These are phyloP conservation scores for Aspergillus intermedius DNA, from an alignment of 2,329 filamentous ascomycete species.

Conservation along the genomic window DNA sequence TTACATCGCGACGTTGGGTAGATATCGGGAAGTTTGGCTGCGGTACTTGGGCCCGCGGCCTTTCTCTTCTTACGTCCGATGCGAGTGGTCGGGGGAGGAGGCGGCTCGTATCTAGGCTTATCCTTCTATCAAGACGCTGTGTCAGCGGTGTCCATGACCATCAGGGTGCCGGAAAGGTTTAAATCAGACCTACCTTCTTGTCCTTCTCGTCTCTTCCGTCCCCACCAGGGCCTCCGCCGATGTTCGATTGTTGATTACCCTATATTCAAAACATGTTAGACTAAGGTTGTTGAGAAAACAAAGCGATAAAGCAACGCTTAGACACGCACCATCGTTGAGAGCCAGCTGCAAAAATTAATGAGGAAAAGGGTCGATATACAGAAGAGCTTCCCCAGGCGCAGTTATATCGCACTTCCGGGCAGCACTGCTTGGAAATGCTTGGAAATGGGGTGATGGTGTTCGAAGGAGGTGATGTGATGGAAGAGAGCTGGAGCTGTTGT, in stretches of 20 bases:
- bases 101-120: slow-evolving; percentile 99
- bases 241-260: slow-evolving; percentile 65
- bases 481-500: slow-evolving; percentile 15
- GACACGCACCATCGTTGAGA: slow-evolving; percentile 28
- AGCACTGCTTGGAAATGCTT: not conserved
- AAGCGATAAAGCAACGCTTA: slow-evolving; percentile 1
- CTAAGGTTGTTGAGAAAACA: slow-evolving; percentile 1
- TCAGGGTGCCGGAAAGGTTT: not conserved
- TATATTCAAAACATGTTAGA: slow-evolving; percentile 22
- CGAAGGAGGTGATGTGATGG: slow-evolving; percentile 10
- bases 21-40: slow-evolving; percentile 88
- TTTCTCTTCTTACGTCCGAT: slow-evolving; percentile 99
- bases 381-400: not conserved
- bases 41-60: slow-evolving; percentile 83
- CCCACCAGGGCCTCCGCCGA: slow-evolving; percentile 64
- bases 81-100: slow-evolving; percentile 90
- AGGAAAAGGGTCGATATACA: not conserved
- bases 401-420: not conserved
- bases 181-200: slow-evolving; percentile 64
- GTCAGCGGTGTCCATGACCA: slow-evolving; percentile 10
- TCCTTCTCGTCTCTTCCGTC: slow-evolving; percentile 82
- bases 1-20: slow-evolving; percentile 97
- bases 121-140: slow-evolving; percentile 65
- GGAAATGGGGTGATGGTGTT: not conserved
- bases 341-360: not conserved